Conservation (phyloP, 2,329 filamentous ascomycete genomes). For the Apiospora sp. region DNA sequence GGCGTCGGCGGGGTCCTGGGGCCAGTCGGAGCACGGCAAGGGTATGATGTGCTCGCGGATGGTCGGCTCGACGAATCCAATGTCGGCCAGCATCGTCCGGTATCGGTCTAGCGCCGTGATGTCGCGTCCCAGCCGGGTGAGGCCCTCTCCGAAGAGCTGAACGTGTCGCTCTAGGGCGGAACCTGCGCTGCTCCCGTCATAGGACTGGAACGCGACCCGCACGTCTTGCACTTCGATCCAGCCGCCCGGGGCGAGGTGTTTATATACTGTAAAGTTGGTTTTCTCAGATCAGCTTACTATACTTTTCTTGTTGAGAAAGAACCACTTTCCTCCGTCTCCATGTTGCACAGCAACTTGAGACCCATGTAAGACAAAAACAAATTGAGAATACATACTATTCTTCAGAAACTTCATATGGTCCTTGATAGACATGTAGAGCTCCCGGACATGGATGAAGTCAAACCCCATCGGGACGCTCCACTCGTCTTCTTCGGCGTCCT, state of each 20-base stretch:
- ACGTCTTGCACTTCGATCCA: constrained; percentile 58
- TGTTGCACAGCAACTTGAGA: background rate
- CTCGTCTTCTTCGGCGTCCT: constrained; percentile 24
- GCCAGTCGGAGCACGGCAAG: constrained; percentile 20
- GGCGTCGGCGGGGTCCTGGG: background rate
- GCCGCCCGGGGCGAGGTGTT: constrained; percentile 40
- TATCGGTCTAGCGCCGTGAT: constrained; percentile 22
- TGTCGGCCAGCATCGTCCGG: constrained; percentile 13
- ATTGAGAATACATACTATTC: background rate
- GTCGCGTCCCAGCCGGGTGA: constrained; percentile 22
- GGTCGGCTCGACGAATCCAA: constrained; percentile 13
- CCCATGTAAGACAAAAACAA: background rate
- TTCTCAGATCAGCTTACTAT: background rate
- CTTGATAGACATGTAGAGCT: background rate
- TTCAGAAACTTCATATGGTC: constrained; percentile 8
- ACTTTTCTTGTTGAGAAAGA: background rate
- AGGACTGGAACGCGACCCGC: constrained; percentile 47
- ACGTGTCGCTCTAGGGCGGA: constrained; percentile 23
- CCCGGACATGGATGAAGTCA: constrained; percentile 18
- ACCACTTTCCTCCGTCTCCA: too few species aligned
- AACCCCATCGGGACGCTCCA: background rate
- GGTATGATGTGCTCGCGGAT: constrained; percentile 13
- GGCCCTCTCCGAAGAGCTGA: background rate
- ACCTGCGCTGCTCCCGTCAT: constrained; percentile 39
- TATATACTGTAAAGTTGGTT: background rate